These are phyloP conservation scores for Penicillium concentricum DNA, from an alignment of 2,329 filamentous ascomycete species.

Conservation along the genomic window DNA sequence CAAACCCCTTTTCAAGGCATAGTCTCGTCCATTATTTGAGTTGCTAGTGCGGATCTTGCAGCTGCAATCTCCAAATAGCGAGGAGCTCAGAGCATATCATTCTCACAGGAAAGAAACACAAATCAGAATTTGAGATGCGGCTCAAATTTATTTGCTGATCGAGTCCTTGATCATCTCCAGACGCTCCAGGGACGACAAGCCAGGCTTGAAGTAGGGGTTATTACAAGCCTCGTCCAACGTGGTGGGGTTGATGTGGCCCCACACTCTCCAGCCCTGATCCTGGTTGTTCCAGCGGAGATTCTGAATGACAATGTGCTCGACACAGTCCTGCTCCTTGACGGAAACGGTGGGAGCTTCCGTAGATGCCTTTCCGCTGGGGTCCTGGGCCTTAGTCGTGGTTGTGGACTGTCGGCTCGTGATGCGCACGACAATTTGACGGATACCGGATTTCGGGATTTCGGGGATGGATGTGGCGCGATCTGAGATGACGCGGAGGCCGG, in stretches of 20 bases:
- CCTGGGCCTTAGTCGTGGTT: constrained; percentile 17
- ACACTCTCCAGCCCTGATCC: constrained; percentile 50
- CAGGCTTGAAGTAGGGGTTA: constrained; percentile 36
- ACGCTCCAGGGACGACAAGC: constrained; percentile 36
- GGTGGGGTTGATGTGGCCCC: constrained; percentile 49
- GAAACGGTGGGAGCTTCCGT: constrained; percentile 13
- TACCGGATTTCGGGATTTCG: constrained; percentile 37
- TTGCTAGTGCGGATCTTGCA: background rate
- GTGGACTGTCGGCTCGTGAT: constrained; percentile 41
- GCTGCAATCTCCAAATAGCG: no score
- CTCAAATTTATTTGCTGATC: constrained; percentile 9
- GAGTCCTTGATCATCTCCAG: constrained; percentile 32
- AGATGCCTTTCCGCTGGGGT: background rate
- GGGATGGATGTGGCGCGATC: constrained; percentile 45
- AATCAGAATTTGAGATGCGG: background rate
- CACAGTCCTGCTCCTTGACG: constrained; percentile 43
- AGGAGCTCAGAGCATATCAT: background rate
- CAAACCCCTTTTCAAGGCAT: background rate
- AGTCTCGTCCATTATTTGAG: background rate
- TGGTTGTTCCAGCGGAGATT: constrained; percentile 43
- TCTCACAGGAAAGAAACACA: background rate
- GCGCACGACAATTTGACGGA: constrained; percentile 41
- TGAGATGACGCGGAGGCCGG: constrained; percentile 40
- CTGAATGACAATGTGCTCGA: constrained; percentile 54
- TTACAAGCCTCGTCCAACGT: constrained; percentile 39